Base-by-base conservation (phyloP, 2,329 filamentous ascomycete genomes). In the Chrysosporium queenslandicum region DNA sequence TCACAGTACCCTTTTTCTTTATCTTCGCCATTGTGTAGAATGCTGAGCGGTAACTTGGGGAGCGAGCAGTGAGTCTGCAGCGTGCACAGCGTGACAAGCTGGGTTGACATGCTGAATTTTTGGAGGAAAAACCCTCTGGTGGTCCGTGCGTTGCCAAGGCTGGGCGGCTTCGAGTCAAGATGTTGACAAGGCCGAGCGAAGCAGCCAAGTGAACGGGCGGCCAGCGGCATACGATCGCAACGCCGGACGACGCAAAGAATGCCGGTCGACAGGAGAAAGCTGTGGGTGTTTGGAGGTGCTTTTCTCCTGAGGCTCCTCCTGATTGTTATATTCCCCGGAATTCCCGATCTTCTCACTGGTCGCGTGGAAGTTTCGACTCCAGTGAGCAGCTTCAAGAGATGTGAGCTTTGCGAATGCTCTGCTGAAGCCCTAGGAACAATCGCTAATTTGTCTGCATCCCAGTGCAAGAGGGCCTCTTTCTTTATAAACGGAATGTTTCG, bases 291-390 rank as follows among this genome's bases (percentile, higher is more conserved):
- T 66, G 76, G 77, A 55, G 81, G 81, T 49, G 91, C 90, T 54
- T 83, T 86, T 52, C 78, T 83, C 57, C 75, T 97, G 60, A 83
- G 92, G 60, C 76, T 97, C 55, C 71, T 87, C 52, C 79, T 97
- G 50, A 90, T 89, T 66, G 75, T 83, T 54, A 76, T 82, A 53
- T 95, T 96, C 66, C 90, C 92, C 57, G 80, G 80, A 34, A 76
- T 98, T 37, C 87, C 91, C 49, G 83, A 89, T 66, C 77, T 95
- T 57, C 77, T 98, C 57, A 92, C 88, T 18, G 86, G 85, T 58
- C 85, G 92, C 65, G 92, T 96, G 62, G 92, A 98, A 75, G 85
- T 98, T 63, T 96, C 92, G 41, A 98, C 92, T 20, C 91, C 92
- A 36, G 86, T 97, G 43, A 96, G 88, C 61, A 95, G 91, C 78